A percentile compares a stretch with the other conserved stretches of the same genome.
These are phyloP conservation scores for Lasiodiplodia theobromae DNA, from an alignment of 2,329 filamentous ascomycete species.

Conservation along the genomic window DNA sequence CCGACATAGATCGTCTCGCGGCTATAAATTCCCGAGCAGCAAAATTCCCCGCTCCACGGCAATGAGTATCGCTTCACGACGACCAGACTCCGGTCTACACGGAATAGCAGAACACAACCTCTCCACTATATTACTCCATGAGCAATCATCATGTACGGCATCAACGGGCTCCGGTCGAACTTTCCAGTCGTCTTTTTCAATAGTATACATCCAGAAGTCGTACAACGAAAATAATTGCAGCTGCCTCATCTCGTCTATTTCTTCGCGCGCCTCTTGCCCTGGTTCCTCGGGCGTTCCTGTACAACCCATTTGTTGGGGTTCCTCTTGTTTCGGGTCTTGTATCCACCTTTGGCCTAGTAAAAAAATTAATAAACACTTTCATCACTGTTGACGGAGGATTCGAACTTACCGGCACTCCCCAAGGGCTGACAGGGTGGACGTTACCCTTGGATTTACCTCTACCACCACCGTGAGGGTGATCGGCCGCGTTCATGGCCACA, in stretches of 20 bases:
- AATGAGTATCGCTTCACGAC: not conserved
- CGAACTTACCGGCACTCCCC: conserved; percentile 86
- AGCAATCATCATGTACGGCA: not conserved
- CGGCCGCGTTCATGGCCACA: conserved; percentile 97
- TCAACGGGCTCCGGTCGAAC: not conserved
- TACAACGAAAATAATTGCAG: not conserved
- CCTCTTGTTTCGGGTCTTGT: conserved; percentile 88
- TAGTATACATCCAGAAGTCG: conserved; percentile 19
- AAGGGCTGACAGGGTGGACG: conserved; percentile 90
- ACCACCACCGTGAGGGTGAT: conserved; percentile 98
- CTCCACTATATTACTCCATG: not conserved
- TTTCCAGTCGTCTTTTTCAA: not conserved
- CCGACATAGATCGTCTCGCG: not conserved
- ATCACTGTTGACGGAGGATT: conserved; percentile 1
- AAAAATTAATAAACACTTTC: not conserved
- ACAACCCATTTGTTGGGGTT: conserved; percentile 95
- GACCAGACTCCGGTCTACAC: not conserved
- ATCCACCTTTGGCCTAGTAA: conserved; percentile 74
- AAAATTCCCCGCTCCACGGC: not conserved
- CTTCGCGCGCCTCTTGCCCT: conserved; percentile 76
- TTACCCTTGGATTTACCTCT: conserved; percentile 99
- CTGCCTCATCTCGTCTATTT: conserved; percentile 31
- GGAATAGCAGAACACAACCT: not conserved
- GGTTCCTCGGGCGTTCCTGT: conserved; percentile 81
- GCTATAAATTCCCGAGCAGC: not conserved